Conservation (phyloP, 768 basidiomycete species). For the Cystofilobasidium capitatum region DNA sequence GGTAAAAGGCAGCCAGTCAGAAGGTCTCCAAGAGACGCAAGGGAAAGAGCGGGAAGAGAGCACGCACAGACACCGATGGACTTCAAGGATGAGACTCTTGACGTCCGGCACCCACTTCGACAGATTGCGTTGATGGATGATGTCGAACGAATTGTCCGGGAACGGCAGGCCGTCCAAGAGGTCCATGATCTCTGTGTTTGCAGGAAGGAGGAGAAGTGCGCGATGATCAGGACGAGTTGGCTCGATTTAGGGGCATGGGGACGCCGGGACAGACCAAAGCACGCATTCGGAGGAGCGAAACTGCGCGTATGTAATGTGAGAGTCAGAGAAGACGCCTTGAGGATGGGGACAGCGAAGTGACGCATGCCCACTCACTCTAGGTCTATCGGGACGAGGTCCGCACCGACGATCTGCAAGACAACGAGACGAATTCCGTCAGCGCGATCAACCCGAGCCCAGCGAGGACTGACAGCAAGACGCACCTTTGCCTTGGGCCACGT, state of each 20-base stretch:
- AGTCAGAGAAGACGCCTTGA: not conserved
- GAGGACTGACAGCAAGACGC: no score
- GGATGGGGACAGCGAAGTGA: not conserved
- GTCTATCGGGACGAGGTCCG: not conserved
- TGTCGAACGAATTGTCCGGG: not conserved
- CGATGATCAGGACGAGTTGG: not conserved
- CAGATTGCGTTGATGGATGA: not conserved
- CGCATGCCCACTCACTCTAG: not conserved
- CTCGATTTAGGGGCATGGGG: no score
- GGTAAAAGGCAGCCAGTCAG: not conserved
- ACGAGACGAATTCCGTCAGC: not conserved
- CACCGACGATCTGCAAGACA: not conserved
- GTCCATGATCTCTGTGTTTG: not conserved
- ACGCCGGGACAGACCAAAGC: no score
- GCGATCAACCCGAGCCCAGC: not conserved
- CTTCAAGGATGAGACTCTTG: not conserved
- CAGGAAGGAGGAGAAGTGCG: not conserved
- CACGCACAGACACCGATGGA: not conserved
- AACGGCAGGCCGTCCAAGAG: not conserved
- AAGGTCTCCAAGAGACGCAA: not conserved
- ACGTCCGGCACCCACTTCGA: not conserved
- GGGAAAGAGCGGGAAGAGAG: not conserved
- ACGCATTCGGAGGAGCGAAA: not conserved
- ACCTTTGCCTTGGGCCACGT: not conserved
- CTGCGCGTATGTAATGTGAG: not conserved